Evolutionary conservation across 208 protist genomes (phyloP).

Genomic region (Trypanosoma congolense): DNA sequence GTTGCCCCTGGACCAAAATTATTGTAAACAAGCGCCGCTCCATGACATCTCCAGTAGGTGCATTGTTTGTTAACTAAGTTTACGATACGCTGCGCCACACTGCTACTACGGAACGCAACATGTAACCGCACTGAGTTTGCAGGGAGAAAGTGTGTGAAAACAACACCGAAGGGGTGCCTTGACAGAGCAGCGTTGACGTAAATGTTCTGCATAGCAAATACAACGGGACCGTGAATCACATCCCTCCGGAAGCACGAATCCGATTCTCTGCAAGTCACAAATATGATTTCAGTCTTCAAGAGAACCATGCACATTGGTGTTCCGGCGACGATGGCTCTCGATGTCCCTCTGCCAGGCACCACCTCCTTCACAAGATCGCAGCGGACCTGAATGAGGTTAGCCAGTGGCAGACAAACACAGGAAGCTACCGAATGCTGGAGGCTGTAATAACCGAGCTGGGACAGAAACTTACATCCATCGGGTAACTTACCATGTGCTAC

Average conservation of each 20-base stretch:
- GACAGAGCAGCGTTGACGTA: constrained; percentile 27
- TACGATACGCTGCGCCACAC: constrained; percentile 22
- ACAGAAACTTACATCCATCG: background rate
- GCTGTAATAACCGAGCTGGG: constrained; percentile 1
- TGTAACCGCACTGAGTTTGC: constrained; percentile 22
- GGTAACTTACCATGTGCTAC: background rate
- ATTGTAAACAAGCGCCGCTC: constrained; percentile 31
- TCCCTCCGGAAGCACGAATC: background rate
- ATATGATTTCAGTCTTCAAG: constrained; percentile 16
- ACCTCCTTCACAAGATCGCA: constrained; percentile 47
- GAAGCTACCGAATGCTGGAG: constrained; percentile 2
- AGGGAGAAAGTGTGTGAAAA: constrained; percentile 34
- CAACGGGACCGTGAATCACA: constrained; percentile 7
- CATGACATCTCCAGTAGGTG: constrained; percentile 21
- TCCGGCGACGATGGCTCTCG: constrained; percentile 23
- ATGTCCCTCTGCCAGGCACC: constrained; percentile 8
- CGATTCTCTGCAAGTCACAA: constrained; percentile 11
- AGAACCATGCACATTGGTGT: constrained; percentile 36
- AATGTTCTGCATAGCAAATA: constrained; percentile 37
- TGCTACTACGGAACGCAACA: constrained; percentile 27
- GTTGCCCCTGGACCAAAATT: constrained; percentile 21
- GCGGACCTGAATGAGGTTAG: constrained; percentile 3
- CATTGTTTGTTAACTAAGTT: constrained; percentile 23
- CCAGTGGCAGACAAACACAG: background rate
- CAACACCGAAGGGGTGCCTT: constrained; percentile 31